Percentiles rank a stretch among this genome's conserved stretches.
Evolutionary conservation across 2,329 filamentous ascomycete genomes (phyloP).

Genomic region (Arthrobotrys entomopaga): DNA sequence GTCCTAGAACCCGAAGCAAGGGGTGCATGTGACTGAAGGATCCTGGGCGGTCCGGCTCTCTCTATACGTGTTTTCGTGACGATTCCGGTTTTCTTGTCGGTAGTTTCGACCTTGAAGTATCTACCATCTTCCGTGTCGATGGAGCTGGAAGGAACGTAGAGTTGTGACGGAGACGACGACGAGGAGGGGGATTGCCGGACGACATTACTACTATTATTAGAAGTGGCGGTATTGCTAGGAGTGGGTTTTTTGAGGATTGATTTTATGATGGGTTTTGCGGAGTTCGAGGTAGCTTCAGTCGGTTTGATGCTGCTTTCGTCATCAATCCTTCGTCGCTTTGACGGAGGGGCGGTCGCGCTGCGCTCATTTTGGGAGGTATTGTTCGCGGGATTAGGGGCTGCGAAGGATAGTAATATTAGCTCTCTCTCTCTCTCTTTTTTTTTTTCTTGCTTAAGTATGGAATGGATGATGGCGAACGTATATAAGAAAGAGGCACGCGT

Average conservation of each 20-base stretch:
- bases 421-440: neutral
- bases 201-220: neutral
- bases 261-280: constrained; percentile 38
- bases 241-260: constrained; percentile 51
- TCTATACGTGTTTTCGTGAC: constrained; percentile 35
- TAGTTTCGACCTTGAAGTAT: constrained; percentile 34
- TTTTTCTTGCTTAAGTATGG: neutral
- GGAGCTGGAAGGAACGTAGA: constrained; percentile 18
- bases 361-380: constrained; percentile 26
- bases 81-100: constrained; percentile 32
- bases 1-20: neutral
- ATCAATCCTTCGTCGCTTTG: constrained; percentile 45
- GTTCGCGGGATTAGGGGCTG: constrained; percentile 17
- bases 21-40: neutral
- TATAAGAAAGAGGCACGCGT: constrained; percentile 1
- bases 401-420: neutral
- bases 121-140: constrained; percentile 33
- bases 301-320: constrained; percentile 32
- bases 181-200: neutral
- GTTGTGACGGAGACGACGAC: neutral
- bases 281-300: constrained; percentile 36
- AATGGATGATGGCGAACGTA: neutral
- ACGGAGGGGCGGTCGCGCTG: constrained; percentile 35
- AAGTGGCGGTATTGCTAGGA: constrained; percentile 19
- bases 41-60: constrained; percentile 13